Base-by-base conservation (phyloP, 306 rosid genomes). In the Sindora glabra region DNA sequence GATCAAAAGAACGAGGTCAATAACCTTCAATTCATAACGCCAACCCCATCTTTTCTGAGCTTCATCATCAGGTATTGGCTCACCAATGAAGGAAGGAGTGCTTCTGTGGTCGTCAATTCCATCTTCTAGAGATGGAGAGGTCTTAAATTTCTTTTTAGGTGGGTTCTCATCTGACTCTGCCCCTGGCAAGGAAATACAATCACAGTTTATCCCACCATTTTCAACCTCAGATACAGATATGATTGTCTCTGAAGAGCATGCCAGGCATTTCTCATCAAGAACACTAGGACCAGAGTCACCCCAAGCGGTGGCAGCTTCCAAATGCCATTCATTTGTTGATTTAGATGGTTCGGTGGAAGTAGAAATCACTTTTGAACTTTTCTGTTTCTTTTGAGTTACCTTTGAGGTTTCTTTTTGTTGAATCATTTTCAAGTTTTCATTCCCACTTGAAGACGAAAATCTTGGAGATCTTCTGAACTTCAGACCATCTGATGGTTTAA, bases 21-120 rank as follows among this genome's bases (percentile, higher is more conserved):
- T 61, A 14, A 87, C 97, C 97, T 87, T 91, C 80, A 85, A 52
- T 69, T 83, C 82, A 62, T 91, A 91, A 21, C 97, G 96, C 97
- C 97, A 91, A 30, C 79, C 80, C 97, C 97, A 91, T 81, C 82
- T 81, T 48, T 79, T 71, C 40, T 56, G 95, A 75, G 97, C 96
- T 82, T 91, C 96, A 54, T 72, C 79, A 42, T 70, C 82, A 32
- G 89, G 84, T 71, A 87, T 71, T 52, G 95, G 91, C 71, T 87
- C 91, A 58, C 96, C 96, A 69, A 85, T 33, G 67, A 91, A 91
- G 66, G 53, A 79, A 73, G 77, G 9, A 64, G 25, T 48, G 46
- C n/a, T 44, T 56, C 49, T 51, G 14, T 32, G 2, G 15, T 54
- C 36, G 48, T 64, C 51, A 32, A 21, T 32, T 68, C 62, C 50